Percentiles rank a stretch among this genome's conserved stretches.
Evolutionary conservation across 495 filamentous ascomycete species (phyloP).

Genomic region (Neurospora sp.): DNA sequence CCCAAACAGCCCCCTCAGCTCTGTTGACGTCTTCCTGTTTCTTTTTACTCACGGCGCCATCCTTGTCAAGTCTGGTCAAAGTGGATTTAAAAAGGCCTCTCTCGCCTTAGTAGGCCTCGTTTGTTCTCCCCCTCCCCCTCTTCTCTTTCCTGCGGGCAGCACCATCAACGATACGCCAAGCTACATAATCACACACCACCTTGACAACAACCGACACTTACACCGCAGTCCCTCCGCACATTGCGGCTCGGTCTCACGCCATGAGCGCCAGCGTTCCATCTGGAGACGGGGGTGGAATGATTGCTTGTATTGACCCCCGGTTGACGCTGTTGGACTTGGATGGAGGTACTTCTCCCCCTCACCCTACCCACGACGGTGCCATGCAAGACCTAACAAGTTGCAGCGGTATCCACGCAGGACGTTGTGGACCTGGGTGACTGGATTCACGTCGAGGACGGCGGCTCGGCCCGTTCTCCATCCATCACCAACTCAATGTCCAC

Average conservation of each 20-base stretch:
- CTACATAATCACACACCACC: background rate
- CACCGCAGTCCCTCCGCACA: background rate
- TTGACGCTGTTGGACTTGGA: background rate
- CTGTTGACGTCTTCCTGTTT: background rate
- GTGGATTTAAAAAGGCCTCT: background rate
- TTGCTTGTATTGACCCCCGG: background rate
- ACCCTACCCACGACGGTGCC: background rate
- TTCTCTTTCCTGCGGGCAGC: background rate
- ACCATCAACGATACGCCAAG: background rate
- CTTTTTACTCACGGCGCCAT: background rate
- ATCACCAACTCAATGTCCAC: background rate
- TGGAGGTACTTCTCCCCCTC: background rate
- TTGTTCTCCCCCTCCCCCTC: background rate
- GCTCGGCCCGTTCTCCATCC: background rate
- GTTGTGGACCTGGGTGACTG: background rate
- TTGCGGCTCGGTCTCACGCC: background rate
- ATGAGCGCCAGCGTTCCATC: background rate
- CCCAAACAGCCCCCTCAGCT: background rate
- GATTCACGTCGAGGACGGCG: background rate
- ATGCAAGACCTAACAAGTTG: background rate
- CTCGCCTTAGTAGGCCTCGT: background rate
- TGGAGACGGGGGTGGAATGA: background rate
- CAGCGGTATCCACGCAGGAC: background rate
- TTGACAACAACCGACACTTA: background rate
- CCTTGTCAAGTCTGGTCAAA: background rate